Base-by-base conservation (phyloP, 164 flowering plant genomes). In the Sextonia rubra region DNA sequence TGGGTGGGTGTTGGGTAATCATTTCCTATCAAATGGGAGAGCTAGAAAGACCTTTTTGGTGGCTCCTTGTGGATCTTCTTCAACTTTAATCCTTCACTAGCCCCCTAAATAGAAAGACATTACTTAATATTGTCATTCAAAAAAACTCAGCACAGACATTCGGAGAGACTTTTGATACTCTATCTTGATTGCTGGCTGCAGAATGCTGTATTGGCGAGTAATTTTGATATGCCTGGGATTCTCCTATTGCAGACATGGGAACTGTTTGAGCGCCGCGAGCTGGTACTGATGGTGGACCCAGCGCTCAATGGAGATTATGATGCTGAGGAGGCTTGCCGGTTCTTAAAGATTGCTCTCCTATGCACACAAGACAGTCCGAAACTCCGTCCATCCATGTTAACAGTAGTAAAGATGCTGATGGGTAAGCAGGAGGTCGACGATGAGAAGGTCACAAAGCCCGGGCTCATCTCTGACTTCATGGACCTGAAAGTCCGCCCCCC, bases 361-460 rank as follows among this genome's bases (percentile, higher is more conserved):
- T 94, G 99, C 85, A 92, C 99, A 27, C 98, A 92, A 78, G 99
- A 91, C 75, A 4, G 75, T 23, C 92, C 97, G 9, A 94, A 87
- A 81, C 93, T 87, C 61, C 86, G 99, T 61, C 98, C 99, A 44
- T 77, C 91, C 69, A 94, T 94, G 99, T 87, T 98, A 3, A 80
- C 86, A 3, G 89, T 90, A 17, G 90, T 92, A 60, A 90, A 82
- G 82, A 85, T 94, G 97, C 82, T 94, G 17, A 79, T 77, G 0
- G 94, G 93, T 3, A 77, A 74, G 76, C 71, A 78, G 15, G 47
- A 66, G 5, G 47, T 89, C 8, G 75, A 83, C 7, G 83, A 80
- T 17, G 64, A 62, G 3, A 69, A 60, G 75, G 88, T 94, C 62
- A 85, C 91, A 64, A 88, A 84, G 70, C 99, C 99, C 4, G 99